phyloP scores from a whole-genome alignment of 1,284 basidiomycete species.

The Pterulicium gracile region DNA sequence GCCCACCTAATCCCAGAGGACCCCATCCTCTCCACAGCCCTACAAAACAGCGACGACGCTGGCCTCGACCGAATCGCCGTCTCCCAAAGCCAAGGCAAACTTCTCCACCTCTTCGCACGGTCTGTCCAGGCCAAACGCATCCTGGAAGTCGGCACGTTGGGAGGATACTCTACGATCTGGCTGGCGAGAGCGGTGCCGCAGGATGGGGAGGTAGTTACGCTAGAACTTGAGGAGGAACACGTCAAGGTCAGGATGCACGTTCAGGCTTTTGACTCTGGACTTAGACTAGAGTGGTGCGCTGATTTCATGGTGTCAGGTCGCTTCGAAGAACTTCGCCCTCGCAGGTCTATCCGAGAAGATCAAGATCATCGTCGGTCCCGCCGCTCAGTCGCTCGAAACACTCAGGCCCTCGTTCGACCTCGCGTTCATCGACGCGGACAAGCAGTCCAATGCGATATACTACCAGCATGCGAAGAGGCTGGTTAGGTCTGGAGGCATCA shows the following conservation, averaged over 20 bases:
- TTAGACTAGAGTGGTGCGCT: background rate
- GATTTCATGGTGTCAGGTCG: too few species aligned
- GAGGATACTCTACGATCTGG: conserved; percentile 55
- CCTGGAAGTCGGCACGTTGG: conserved; percentile 52
- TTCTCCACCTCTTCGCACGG: conserved; percentile 36
- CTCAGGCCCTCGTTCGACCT: conserved; percentile 25
- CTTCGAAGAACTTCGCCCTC: conserved; percentile 35
- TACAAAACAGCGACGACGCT: conserved; percentile 29
- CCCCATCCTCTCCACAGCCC: conserved; percentile 29
- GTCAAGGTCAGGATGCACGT: conserved; percentile 20
- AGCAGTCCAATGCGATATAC: conserved; percentile 35
- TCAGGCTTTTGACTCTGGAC: background rate
- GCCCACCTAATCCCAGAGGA: conserved; percentile 37
- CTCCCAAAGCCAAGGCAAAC: conserved; percentile 44
- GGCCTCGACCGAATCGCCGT: conserved; percentile 45
- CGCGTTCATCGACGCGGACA: conserved; percentile 56
- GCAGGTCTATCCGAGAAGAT: conserved; percentile 37
- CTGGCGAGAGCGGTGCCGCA: conserved; percentile 43
- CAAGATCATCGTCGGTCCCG: conserved; percentile 38
- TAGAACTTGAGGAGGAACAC: conserved; percentile 37
- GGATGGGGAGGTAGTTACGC: conserved; percentile 37
- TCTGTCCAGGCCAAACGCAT: conserved; percentile 38
- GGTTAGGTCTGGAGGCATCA: conserved; percentile 40
- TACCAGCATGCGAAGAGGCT: conserved; percentile 46
- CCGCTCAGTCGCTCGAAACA: conserved; percentile 28